These are phyloP conservation scores for Acorus gramineus DNA, from an alignment of 106 monocot species.

Conservation along the genomic window DNA sequence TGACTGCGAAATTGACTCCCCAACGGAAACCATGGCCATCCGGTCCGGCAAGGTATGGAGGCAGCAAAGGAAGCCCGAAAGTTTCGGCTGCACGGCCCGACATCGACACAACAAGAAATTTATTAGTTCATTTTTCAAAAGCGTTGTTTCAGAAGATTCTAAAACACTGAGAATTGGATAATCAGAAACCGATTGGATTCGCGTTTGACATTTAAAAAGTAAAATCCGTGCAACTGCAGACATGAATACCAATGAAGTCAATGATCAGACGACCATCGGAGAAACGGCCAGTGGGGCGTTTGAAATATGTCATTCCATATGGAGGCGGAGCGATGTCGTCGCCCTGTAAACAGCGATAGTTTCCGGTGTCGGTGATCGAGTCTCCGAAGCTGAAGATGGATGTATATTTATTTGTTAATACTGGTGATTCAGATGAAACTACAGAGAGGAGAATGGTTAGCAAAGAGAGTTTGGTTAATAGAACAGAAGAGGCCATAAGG, in stretches of 20 bases:
- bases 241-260: constrained; percentile 19
- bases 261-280: constrained; percentile 5
- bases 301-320: constrained; percentile 4
- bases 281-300: constrained; percentile 1
- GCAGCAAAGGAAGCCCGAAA: constrained; percentile 25
- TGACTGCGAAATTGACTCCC: constrained; percentile 61
- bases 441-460: no score
- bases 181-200: background rate
- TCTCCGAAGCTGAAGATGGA: constrained; percentile 10
- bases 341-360: background rate
- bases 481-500: no score
- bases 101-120: no score
- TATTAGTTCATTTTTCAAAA: no score
- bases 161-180: background rate
- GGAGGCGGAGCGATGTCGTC: background rate
- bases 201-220: no score
- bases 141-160: background rate
- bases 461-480: no score
- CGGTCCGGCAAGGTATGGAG: constrained; percentile 21
- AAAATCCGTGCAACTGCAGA: background rate
- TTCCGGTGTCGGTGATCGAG: constrained; percentile 1
- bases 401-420: background rate
- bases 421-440: no score
- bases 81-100: constrained; percentile 17
- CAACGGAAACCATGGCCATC: constrained; percentile 10